Base-by-base conservation (phyloP, 331 rosid genomes). In the Rhamnella rubrinervis region DNA sequence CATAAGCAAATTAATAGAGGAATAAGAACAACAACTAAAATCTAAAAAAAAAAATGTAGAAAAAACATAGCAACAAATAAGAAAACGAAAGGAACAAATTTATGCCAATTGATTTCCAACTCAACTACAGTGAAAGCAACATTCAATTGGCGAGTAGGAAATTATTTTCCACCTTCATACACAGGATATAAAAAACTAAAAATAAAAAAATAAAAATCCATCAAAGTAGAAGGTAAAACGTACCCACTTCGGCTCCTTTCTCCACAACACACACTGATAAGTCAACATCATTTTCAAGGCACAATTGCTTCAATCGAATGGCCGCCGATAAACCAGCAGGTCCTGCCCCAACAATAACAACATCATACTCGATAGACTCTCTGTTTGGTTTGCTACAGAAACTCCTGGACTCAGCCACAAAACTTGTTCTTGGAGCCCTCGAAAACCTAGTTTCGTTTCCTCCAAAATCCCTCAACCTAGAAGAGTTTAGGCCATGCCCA, bases 321-420 rank as follows among this genome's bases (percentile, higher is more conserved):
- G 97, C 97, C 4, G 98, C 98, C 6, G 98, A 90, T 72, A 93
- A 77, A 35, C 98, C 97, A 10, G 98, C 96, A 5, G 97, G 97
- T 61, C 98, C 98, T 0, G 98, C 98, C 41, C 98, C 98, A 69
- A 93, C 87, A 50, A 93, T 77, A n/a, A 93, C 95, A 52, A 93
- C 98, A 67, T 93, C 98, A 66, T 90, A 90, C 26, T 90, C 83
- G 28, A 93, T 80, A 50, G 89, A 80, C 44, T 93, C 98, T 68
- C 97, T 72, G 26, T 76, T 82, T 61, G 79, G 66, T 37, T 74
- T 82, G 59, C 82, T 78, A 56, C 87, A 62, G 58, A 88, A 90
- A 46, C 80, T 75, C 65, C 83, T 85, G 11, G 74, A 70, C 21
- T 23, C 47, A 65, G 49, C 55, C 49, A 41, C 55, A 58, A 49